phyloP scores from a whole-genome alignment of 495 filamentous ascomycete species.

The Talaromyces stipitatus region DNA sequence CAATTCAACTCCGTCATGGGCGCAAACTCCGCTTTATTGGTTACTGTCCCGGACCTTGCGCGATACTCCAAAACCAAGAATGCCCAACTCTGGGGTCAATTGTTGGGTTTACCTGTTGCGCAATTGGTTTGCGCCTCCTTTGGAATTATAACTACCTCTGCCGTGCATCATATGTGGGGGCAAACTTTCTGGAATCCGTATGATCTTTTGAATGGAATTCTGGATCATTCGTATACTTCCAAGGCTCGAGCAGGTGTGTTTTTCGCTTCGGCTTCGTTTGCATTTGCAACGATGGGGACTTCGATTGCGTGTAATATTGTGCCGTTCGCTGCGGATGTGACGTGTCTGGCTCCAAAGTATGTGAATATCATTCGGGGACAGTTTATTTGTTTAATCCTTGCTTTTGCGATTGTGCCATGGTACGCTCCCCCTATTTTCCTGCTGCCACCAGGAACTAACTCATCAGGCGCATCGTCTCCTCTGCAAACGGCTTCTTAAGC shows the following conservation, averaged over 20 bases:
- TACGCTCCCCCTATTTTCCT: background rate
- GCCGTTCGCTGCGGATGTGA: conserved; percentile 47
- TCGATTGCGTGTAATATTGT: conserved; percentile 51
- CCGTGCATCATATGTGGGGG: conserved; percentile 8
- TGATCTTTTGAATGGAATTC: conserved; percentile 17
- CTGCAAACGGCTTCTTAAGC: conserved; percentile 36
- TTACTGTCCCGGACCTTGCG: conserved; percentile 23
- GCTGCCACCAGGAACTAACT: background rate
- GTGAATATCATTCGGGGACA: conserved; percentile 50
- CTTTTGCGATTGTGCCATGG: conserved; percentile 44
- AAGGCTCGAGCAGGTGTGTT: conserved; percentile 34
- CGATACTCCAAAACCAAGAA: conserved; percentile 19
- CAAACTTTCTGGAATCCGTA: conserved; percentile 17
- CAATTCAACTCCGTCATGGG: conserved; percentile 11
- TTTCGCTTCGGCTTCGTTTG: conserved; percentile 23
- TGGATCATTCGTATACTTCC: conserved; percentile 17
- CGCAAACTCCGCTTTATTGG: conserved; percentile 7
- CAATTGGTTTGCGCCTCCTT: conserved; percentile 10
- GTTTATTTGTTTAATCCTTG: conserved; percentile 40
- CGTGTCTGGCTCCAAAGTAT: conserved; percentile 42
- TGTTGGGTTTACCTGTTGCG: background rate
- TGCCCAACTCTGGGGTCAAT: background rate
- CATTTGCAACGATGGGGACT: conserved; percentile 25
- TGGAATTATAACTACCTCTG: conserved; percentile 14
- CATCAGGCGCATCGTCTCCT: conserved; percentile 8